Conservation (phyloP, 164 flowering plant species). For the Houttuynia cordata region DNA sequence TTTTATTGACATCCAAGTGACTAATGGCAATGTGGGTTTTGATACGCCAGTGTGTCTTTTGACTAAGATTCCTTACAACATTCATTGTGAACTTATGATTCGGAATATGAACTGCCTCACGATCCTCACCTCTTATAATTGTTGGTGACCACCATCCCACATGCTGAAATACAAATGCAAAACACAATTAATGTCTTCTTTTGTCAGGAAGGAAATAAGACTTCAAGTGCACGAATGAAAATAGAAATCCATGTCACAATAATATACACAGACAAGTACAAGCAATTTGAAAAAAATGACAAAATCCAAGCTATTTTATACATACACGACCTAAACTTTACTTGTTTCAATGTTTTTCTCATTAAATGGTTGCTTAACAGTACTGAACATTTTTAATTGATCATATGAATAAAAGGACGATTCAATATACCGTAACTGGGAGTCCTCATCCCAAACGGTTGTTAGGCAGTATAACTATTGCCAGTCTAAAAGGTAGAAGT, state of each 20-base stretch:
- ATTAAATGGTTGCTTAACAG: background rate
- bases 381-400: background rate
- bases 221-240: background rate
- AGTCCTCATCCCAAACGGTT: too few species aligned
- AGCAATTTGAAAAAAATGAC: background rate
- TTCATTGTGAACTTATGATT: slow-evolving; percentile 89
- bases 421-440: too few species aligned
- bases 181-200: background rate
- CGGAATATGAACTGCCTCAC: slow-evolving; percentile 96
- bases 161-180: slow-evolving; percentile 37
- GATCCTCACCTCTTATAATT: slow-evolving; percentile 88
- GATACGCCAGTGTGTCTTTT: slow-evolving; percentile 97
- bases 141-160: slow-evolving; percentile 99
- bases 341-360: background rate
- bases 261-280: background rate
- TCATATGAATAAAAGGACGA: too few species aligned
- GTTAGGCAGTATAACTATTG: background rate
- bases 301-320: background rate
- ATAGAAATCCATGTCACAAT: background rate
- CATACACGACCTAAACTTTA: background rate
- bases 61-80: slow-evolving; percentile 92
- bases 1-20: slow-evolving; percentile 85
- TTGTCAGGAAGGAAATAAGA: background rate
- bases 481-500: background rate
- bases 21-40: slow-evolving; percentile 89